Evolutionary conservation across 2,329 filamentous ascomycete species (phyloP).

Genomic region (Talaromyces sp.): DNA sequence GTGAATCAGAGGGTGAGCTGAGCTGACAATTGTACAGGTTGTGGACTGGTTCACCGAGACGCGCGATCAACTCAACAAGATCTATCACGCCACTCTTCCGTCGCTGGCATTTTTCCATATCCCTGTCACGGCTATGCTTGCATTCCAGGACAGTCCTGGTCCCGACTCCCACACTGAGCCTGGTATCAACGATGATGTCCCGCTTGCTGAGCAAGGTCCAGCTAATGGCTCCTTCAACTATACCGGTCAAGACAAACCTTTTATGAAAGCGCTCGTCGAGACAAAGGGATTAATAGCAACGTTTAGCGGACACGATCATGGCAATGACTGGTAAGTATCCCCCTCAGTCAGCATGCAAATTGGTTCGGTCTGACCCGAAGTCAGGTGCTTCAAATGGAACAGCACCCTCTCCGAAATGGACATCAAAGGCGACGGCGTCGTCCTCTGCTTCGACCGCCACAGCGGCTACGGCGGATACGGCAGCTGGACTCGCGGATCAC

Average conservation of each 20-base stretch:
- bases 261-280: constrained; percentile 59
- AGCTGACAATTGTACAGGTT: constrained; percentile 22
- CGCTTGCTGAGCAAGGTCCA: constrained; percentile 18
- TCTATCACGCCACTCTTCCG: constrained; percentile 27
- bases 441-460: constrained; percentile 61
- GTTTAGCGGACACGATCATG: constrained; percentile 66
- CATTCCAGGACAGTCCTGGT: constrained; percentile 41
- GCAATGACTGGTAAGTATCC: constrained; percentile 59
- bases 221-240: constrained; percentile 26
- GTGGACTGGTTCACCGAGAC: constrained; percentile 46
- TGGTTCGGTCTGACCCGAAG: background rate
- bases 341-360: background rate
- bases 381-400: constrained; percentile 42
- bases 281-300: constrained; percentile 55
- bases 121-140: constrained; percentile 43
- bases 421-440: constrained; percentile 42
- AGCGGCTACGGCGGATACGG: constrained; percentile 69
- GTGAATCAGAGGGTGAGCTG: background rate
- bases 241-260: constrained; percentile 52
- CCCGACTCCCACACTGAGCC: constrained; percentile 44
- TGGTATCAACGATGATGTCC: constrained; percentile 48
- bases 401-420: constrained; percentile 27
- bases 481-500: constrained; percentile 58
- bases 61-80: constrained; percentile 26
- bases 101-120: constrained; percentile 55